These are phyloP conservation scores for Mycosphaerella arachidis DNA, from an alignment of 2,329 filamentous ascomycete species.

Conservation along the genomic window DNA sequence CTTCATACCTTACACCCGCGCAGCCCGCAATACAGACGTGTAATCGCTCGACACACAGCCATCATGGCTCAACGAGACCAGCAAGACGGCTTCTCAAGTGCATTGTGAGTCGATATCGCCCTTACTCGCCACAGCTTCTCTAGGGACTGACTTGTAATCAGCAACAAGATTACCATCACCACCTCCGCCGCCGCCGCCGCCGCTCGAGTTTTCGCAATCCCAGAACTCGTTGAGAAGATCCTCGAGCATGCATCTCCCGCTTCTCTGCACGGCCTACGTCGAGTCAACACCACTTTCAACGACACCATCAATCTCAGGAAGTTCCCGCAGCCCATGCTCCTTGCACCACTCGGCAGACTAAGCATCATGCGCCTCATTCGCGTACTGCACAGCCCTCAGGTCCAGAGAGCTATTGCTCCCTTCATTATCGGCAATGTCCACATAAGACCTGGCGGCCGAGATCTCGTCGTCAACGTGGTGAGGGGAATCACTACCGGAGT, in stretches of 20 bases:
- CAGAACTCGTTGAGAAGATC: conserved; percentile 9
- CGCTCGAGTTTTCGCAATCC: conserved; percentile 4
- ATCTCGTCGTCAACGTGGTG: no score
- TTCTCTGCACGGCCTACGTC: conserved; percentile 3
- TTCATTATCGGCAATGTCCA: neutral
- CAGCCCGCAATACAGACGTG: no score
- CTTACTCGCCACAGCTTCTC: neutral
- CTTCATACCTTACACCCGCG: no score
- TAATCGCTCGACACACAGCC: no score
- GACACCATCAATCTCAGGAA: conserved; percentile 2
- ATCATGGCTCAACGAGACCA: no score
- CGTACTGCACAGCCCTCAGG: neutral
- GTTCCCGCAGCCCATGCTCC: neutral
- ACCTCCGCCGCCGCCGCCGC: neutral
- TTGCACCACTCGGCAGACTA: neutral
- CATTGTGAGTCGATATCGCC: no score
- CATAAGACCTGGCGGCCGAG: neutral
- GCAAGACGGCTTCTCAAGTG: no score
- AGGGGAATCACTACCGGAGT: no score
- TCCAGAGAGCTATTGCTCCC: neutral
- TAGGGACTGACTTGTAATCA: neutral
- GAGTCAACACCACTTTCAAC: conserved; percentile 7
- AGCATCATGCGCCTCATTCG: neutral
- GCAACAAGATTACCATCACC: neutral
- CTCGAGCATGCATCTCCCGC: neutral